phyloP scores from a whole-genome alignment of 2,329 filamentous ascomycete species.

The Parafenestella ontariensis region DNA sequence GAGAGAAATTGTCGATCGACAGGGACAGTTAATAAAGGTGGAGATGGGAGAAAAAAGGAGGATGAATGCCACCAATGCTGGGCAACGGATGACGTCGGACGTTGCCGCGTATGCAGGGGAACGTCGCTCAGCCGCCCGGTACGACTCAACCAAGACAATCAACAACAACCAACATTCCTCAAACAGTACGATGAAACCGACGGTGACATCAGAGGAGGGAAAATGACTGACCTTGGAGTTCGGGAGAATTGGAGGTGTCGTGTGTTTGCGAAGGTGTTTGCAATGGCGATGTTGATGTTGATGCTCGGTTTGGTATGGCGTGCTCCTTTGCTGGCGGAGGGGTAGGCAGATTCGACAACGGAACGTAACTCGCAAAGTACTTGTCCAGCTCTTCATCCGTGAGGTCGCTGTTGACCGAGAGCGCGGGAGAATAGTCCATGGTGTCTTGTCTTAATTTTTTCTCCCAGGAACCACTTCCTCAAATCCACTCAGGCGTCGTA shows the following conservation, averaged over 20 bases:
- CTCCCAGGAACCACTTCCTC: not conserved
- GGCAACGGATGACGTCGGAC: conserved; percentile 20
- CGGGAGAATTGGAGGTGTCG: conserved; percentile 17
- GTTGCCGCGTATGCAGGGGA: conserved; percentile 27
- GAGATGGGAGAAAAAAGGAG: conserved; percentile 10
- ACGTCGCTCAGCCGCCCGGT: conserved; percentile 18
- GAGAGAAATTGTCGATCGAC: conserved; percentile 24
- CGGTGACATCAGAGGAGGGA: conserved; percentile 23
- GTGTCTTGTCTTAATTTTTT: not conserved
- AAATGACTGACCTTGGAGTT: conserved; percentile 40
- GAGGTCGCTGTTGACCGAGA: conserved; percentile 39
- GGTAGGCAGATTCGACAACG: conserved; percentile 50
- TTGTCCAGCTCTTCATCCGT: conserved; percentile 49
- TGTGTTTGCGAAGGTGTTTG: conserved; percentile 4
- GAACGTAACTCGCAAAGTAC: conserved; percentile 50
- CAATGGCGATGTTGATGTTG: conserved; percentile 12
- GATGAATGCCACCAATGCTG: not conserved
- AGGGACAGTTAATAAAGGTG: conserved; percentile 21
- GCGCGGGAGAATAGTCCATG: conserved; percentile 39
- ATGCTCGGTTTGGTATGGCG: conserved; percentile 12
- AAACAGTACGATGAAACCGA: conserved; percentile 18
- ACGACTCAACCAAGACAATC: conserved; percentile 20
- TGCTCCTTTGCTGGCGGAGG: conserved; percentile 47
- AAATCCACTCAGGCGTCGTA: not conserved
- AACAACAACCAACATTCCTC: conserved; percentile 19